phyloP scores from a whole-genome alignment of 306 rosid species.

The Astragalus membranaceus region DNA sequence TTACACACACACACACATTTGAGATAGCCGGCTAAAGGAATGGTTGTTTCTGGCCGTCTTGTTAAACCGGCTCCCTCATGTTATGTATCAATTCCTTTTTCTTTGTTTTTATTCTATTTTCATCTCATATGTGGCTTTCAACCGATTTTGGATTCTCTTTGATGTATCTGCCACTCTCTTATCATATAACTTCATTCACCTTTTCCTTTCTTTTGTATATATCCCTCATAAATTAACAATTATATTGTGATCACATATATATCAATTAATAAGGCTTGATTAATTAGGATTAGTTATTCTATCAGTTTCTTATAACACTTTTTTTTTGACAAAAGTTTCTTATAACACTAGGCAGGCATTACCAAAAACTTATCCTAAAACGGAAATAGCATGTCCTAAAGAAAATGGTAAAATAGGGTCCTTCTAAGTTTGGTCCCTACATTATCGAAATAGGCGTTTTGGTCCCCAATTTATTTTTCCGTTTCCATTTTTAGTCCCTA shows the following conservation, averaged over 20 bases:
- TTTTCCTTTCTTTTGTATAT: constrained; percentile 12
- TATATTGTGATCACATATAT: too few species aligned
- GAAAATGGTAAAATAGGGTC: too few species aligned
- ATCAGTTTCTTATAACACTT: too few species aligned
- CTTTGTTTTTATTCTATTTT: constrained; percentile 19
- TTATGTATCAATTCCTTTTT: not conserved
- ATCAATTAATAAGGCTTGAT: not conserved
- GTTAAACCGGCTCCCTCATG: not conserved
- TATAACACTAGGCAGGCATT: too few species aligned
- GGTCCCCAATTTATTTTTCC: too few species aligned
- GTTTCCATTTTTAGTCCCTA: too few species aligned
- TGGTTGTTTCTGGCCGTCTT: constrained; percentile 34
- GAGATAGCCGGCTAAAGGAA: constrained; percentile 25
- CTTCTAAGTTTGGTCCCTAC: too few species aligned
- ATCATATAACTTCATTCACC: not conserved
- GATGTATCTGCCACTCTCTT: constrained; percentile 13
- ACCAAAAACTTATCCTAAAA: too few species aligned
- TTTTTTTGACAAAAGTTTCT: too few species aligned
- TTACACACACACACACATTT: not conserved
- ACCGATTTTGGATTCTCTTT: constrained; percentile 11
- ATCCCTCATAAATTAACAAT: not conserved
- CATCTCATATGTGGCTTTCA: constrained; percentile 18
- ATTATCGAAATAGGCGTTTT: too few species aligned
- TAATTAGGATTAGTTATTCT: not conserved
- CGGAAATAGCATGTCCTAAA: too few species aligned